Percentiles rank a stretch among this genome's conserved stretches.
Evolutionary conservation across 2,329 filamentous ascomycete species (phyloP).

Genomic region (Ophiostoma triangulosporum): DNA sequence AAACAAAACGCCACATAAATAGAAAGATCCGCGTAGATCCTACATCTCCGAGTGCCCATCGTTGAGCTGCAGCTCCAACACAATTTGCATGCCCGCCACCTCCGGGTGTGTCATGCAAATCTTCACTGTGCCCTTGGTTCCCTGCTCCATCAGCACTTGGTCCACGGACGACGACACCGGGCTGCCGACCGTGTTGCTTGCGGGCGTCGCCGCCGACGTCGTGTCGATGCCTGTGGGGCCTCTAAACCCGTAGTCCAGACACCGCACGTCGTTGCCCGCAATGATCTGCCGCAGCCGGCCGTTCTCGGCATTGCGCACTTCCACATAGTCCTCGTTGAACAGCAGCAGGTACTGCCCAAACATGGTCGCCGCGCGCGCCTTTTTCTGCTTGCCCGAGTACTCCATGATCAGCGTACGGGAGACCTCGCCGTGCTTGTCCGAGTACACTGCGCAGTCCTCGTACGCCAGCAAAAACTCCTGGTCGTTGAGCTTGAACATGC

Average conservation of each 20-base stretch:
- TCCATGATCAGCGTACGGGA: constrained; percentile 93
- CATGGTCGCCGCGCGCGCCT: constrained; percentile 72
- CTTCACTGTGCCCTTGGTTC: constrained; percentile 68
- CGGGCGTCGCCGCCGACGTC: constrained; percentile 20
- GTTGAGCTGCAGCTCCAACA: constrained; percentile 86
- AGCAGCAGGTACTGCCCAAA: constrained; percentile 84
- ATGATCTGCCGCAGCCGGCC: constrained; percentile 89
- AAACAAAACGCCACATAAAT: neutral
- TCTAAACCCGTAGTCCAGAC: constrained; percentile 71
- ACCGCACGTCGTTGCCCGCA: constrained; percentile 75
- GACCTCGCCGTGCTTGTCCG: constrained; percentile 96
- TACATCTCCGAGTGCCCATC: constrained; percentile 47
- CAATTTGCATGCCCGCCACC: constrained; percentile 67
- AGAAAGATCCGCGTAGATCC: neutral
- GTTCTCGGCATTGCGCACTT: constrained; percentile 93
- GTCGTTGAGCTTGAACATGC: constrained; percentile 91
- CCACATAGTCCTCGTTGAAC: constrained; percentile 92
- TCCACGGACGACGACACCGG: constrained; percentile 19
- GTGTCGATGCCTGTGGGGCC: constrained; percentile 37
- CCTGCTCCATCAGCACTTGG: constrained; percentile 19
- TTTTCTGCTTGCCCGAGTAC: constrained; percentile 78
- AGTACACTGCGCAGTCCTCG: constrained; percentile 91
- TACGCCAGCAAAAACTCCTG: constrained; percentile 89
- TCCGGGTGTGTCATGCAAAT: constrained; percentile 92
- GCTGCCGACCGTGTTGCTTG: constrained; percentile 6